phyloP scores from a whole-genome alignment of 1,284 basidiomycete species.

The Tetrapyrgos nigripes region DNA sequence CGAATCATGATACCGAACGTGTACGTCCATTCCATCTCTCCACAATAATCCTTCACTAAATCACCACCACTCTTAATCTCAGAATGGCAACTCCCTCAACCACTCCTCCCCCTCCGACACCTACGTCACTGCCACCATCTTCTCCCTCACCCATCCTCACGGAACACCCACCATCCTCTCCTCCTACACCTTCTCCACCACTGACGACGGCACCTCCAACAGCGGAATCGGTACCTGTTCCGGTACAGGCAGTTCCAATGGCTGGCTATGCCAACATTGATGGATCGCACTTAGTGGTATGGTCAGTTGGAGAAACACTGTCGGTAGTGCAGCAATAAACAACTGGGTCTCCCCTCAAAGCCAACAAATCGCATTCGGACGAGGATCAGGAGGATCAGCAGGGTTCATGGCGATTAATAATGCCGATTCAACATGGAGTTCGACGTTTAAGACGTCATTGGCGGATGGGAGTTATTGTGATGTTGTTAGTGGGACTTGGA shows the following conservation, averaged over 20 bases:
- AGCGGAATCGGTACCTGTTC: conserved; percentile 62
- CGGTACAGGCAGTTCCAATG: conserved; percentile 54
- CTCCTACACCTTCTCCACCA: conserved; percentile 58
- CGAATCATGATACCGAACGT: conserved; percentile 75
- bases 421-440: conserved; percentile 56
- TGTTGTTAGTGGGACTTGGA: conserved; percentile 56
- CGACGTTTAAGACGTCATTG: conserved; percentile 61
- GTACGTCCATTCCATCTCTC: conserved; percentile 37
- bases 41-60: not conserved
- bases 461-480: conserved; percentile 69
- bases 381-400: too few relatives aligned
- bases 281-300: conserved; percentile 64
- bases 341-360: conserved; percentile 64
- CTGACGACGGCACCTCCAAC: conserved; percentile 64
- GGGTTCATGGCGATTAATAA: conserved; percentile 76
- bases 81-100: conserved; percentile 63
- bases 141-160: conserved; percentile 71
- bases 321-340: conserved; percentile 53
- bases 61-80: not conserved
- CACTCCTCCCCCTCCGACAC: conserved; percentile 68
- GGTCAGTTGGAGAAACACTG: conserved; percentile 68
- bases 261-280: conserved; percentile 73
- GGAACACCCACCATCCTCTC: conserved; percentile 71
- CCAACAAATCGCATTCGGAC: conserved; percentile 67
- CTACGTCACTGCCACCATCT: conserved; percentile 64